Evolutionary conservation across 1,139 yeast genomes (phyloP).

Genomic region (Geotrichum klebahnii): DNA sequence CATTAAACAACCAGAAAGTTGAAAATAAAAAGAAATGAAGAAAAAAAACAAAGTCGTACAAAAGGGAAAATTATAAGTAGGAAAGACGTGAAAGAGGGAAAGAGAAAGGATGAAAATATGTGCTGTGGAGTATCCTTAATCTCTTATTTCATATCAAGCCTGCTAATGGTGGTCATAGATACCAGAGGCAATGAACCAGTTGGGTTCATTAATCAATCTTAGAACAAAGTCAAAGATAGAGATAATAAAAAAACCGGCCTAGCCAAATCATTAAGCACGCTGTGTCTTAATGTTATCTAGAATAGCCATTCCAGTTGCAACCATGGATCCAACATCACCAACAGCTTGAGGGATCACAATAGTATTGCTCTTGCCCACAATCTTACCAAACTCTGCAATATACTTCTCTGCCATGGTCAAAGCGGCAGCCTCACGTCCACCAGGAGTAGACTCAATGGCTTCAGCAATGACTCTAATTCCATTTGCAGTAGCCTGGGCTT

Average conservation of each 20-base stretch:
- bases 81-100: too few relatives aligned
- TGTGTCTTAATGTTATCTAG: conserved; percentile 50
- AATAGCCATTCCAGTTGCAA: conserved; percentile 74
- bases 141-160: too few relatives aligned
- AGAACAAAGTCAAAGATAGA: too few relatives aligned
- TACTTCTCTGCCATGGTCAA: conserved; percentile 81
- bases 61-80: too few relatives aligned
- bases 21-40: neutral
- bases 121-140: too few relatives aligned
- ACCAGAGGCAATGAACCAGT: too few relatives aligned
- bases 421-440: conserved; percentile 70
- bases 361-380: conserved; percentile 79
- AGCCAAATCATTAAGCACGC: neutral
- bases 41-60: too few relatives aligned
- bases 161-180: too few relatives aligned
- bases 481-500: conserved; percentile 72
- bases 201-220: too few relatives aligned
- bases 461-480: conserved; percentile 62
- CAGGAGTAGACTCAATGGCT: conserved; percentile 64
- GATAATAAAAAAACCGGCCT: neutral
- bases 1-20: too few relatives aligned
- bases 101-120: too few relatives aligned
- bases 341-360: conserved; percentile 72
- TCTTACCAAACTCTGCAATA: conserved; percentile 73
- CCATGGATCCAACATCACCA: conserved; percentile 69